Percentiles rank a stretch among this genome's conserved stretches.
These are phyloP conservation scores for Botrytis aclada DNA, from an alignment of 2,329 filamentous ascomycete species.

Conservation along the genomic window DNA sequence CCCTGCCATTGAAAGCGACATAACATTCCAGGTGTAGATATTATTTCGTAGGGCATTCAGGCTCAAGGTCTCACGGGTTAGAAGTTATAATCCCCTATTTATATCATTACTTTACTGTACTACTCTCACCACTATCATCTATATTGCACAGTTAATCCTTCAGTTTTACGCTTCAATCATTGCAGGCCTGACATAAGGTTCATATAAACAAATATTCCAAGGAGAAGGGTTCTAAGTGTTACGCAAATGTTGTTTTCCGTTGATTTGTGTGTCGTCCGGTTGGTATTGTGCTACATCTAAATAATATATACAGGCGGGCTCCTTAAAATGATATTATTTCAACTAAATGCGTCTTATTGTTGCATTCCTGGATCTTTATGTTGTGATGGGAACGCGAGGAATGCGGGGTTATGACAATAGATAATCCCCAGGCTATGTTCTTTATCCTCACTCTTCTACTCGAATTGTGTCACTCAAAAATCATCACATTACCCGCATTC, in stretches of 20 bases:
- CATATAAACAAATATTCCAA: no score
- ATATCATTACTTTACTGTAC: not conserved
- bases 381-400: not conserved
- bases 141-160: not conserved
- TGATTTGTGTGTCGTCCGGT: no score
- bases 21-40: not conserved
- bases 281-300: not conserved
- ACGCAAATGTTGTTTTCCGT: no score
- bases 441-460: not conserved
- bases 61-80: not conserved
- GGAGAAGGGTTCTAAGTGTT: no score
- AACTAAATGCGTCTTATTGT: not conserved
- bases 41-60: not conserved
- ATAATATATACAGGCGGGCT: not conserved
- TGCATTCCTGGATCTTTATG: not conserved
- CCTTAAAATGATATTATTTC: not conserved
- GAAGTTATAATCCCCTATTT: not conserved
- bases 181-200: not conserved
- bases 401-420: slow-evolving; percentile 7
- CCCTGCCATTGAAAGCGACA: not conserved
- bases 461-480: not conserved
- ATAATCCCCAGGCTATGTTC: not conserved
- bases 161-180: not conserved
- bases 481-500: no score
- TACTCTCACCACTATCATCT: not conserved